Evolutionary conservation across 371 early-diverging fungal genomes (phyloP).

Genomic region (Parasitella parasitica): DNA sequence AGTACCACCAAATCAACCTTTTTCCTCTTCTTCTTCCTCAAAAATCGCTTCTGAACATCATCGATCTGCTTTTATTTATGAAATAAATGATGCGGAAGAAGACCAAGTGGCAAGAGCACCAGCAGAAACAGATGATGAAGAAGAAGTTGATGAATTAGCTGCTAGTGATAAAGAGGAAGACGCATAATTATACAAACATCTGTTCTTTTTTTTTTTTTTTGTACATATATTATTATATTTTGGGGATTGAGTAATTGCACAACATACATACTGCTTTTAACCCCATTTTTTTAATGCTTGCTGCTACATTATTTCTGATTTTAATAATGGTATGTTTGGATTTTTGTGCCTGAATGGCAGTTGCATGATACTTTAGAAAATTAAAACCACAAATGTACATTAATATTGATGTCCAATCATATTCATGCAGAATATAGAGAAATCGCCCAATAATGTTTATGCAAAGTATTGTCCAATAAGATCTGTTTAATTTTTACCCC

Average conservation of each 20-base stretch:
- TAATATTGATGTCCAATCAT: no score
- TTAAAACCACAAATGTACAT: no score
- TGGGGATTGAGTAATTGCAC: no score
- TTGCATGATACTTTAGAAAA: no score
- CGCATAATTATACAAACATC: background rate
- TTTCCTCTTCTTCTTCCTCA: background rate
- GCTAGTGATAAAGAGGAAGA: background rate
- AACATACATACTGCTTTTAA: background rate
- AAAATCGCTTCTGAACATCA: background rate
- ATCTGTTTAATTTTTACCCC: no score
- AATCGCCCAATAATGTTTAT: no score
- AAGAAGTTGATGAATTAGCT: constrained; percentile 2
- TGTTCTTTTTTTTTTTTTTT: no score
- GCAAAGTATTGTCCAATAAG: no score
- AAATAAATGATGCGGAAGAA: background rate
- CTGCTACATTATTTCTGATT: background rate
- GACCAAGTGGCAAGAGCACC: background rate
- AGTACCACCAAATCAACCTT: constrained; percentile 14
- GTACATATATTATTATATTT: background rate
- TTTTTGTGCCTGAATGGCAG: no score
- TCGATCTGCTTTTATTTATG: background rate
- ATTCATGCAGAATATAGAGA: no score
- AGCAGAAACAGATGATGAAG: background rate
- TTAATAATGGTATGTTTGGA: no score
- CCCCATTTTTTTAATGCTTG: background rate